Base-by-base conservation (phyloP, 2,329 filamentous ascomycete species). In the Fusarium musae region DNA sequence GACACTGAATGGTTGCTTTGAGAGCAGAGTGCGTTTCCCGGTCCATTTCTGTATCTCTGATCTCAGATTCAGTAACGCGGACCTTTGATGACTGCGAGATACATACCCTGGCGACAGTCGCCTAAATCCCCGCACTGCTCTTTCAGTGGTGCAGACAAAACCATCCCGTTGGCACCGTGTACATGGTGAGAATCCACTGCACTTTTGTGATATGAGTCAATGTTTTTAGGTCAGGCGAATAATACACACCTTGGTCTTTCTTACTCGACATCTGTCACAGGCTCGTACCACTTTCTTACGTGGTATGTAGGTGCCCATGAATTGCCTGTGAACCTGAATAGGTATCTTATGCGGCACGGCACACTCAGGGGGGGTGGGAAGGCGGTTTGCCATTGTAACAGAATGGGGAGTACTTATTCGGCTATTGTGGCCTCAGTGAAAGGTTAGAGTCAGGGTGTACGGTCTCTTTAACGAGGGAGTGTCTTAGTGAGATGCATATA, bases 191-290 rank as follows among this genome's bases (percentile, higher is more conserved):
- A n/a, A n/a, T 12, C 46, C 46, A 32, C 13, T 15, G 6, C 46
- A 49, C 46, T 49, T 49, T 49, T 16, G 4, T 9, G 4, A 32
- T n/a, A 3, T 49, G 9, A 49, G 46, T n/a, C 0, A 9, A 11
- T 32, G 3, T n/a, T 5, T 2, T 9, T 1, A 49, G 26, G 28
- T 17, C 9, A 1, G 21, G 1, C n/a, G 6, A 32, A 2, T 2
- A n/a, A 8, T 12, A 32, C 28, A 1, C 15, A 49, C 46, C 46
- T 49, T 49, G 9, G 28, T n/a, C 28, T 49, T 49, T 30, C 28
- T 49, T 17, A 11, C 7, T 30, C 46, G 46, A 3, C 46, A 49
- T 32, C 46, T 49, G 6, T 49, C 46, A 32, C 46, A 49, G 1
- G 46, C 46, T 32, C 46, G 30, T 17, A 32, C 9, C 4, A 16